Percentiles rank a stretch among this genome's conserved stretches.
These are phyloP conservation scores for Ogataea zsoltii DNA, from an alignment of 805 yeast genomes.

Conservation along the genomic window DNA sequence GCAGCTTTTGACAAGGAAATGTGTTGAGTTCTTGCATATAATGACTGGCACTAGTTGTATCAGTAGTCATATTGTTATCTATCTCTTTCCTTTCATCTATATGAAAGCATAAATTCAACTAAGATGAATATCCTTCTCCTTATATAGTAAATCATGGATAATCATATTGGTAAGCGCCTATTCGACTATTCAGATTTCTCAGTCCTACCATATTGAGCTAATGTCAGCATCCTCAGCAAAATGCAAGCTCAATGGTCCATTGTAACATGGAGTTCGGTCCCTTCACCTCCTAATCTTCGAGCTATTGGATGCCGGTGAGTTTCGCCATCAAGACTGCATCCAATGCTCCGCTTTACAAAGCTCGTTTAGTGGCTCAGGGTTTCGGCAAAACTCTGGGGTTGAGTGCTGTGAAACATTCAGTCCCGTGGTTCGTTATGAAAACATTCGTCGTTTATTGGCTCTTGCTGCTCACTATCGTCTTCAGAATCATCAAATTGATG, in stretches of 20 bases:
- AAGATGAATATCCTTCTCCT: too few species aligned
- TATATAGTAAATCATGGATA: too few species aligned
- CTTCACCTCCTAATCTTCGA: slow-evolving; percentile 1
- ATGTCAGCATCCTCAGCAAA: background rate
- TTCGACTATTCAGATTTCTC: background rate
- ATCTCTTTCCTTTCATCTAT: too few species aligned
- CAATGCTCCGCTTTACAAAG: background rate
- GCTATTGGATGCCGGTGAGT: slow-evolving; percentile 6
- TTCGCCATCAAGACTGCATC: background rate
- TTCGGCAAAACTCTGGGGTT: background rate
- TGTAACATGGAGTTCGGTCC: background rate
- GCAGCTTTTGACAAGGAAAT: too few species aligned
- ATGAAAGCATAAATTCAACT: too few species aligned
- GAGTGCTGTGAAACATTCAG: background rate
- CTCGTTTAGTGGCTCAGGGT: slow-evolving; percentile 6
- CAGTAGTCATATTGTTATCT: too few species aligned
- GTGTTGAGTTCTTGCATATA: too few species aligned
- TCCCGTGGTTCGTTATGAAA: background rate
- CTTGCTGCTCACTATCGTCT: background rate
- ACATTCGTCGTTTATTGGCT: background rate
- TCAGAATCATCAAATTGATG: background rate
- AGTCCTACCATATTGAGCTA: background rate
- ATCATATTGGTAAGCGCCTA: too few species aligned
- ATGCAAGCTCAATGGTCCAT: slow-evolving; percentile 1
- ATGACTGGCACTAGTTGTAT: too few species aligned